Base-by-base conservation (phyloP, 1,284 basidiomycete genomes). In the Leccinum holopus region DNA sequence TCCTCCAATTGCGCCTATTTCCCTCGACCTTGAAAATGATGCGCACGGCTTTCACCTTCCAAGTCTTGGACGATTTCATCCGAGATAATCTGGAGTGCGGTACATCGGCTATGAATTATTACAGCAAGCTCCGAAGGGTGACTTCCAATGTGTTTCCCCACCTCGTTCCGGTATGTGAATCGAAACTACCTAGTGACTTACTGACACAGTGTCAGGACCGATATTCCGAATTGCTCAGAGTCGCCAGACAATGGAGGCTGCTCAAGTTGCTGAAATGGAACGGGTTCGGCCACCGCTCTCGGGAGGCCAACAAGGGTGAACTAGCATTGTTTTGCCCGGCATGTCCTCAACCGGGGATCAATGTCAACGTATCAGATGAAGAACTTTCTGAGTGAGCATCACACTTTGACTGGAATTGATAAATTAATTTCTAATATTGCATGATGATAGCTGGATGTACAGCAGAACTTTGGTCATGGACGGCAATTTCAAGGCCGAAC, bases 81-180 rank as follows among this genome's bases (percentile, higher is more conserved):
- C 28, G 4, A 28, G 28, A 28, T 3, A 28, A 28, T 28, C 4
- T 28, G 5, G 28, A 28, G 4, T 28, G 28, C 4, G 28, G 28
- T 5, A 28, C 28, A 5, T 28, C 28, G 4, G 28, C 28, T 5
- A 28, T 28, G 28, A 28, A 28, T 28, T 75, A 71, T 59, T 67
- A 65, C 14, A 47, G 37, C 1, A 70, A 70, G 5, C 62, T 77
- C 4, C 9, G 47, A 16, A 54, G 66, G 21, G 55, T 69, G 0
- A 77, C 75, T 0, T 62, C 70, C 28, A 66, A 68, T 44, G 62
- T 57, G 0, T 67, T 66, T 58, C 69, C 67, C 1, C 55, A 74
- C 1, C 57, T 67, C 9, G 62, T 71, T 10, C 60, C 62, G 11
- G 73, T 49, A 10, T 8, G 47, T 49, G 3, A 10, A 10, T 28